Evolutionary conservation across 306 rosid species (phyloP), one percentile per base, ranked within the genome.

Genomic region (Prunus armeniaca): DNA sequence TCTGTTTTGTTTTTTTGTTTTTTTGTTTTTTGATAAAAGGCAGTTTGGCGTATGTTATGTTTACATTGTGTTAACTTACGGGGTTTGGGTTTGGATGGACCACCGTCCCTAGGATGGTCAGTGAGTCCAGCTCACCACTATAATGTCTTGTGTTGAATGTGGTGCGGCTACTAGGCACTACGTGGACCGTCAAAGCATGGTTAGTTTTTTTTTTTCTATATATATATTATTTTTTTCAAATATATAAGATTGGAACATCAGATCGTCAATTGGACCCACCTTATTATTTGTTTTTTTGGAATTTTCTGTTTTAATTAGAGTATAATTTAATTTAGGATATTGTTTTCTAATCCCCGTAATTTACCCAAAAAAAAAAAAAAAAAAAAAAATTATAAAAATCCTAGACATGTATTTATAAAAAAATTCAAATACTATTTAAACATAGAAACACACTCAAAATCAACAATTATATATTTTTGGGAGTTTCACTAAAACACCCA

Each of bases 51-150:
- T 49, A 0, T 67, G 69, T 65, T 64, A 51, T 41, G 69, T 27
- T 73, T 67, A 67, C 69, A 63, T 60, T 79, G 41, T 5, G 41
- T 34, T 34, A 34, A 34, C 41, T 34, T 34, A 38, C 43, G 43
- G 43, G 43, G 43, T 38, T 57, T 14, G 77, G 57, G 28, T 74
- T 68, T 81, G 97, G 97, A 85, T 81, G 97, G 97, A 85, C 93
- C 96, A 93, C 94, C 85, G 84, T 79, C 81, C 75, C 75, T 74
- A 54, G 12, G 15, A 12, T 15, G 4, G 12, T 9, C 63, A 38
- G 43, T 38, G 9, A 18, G 9, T 79, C 74, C 93, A 93, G 92
- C 90, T 91, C 91, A 89, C 18, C 73, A 76, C 82, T 84, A 76
- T 72, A 63, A 69, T 73, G 9, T 19, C 3, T 2, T n/a, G 27